A percentile compares a stretch with the other conserved stretches of the same genome.
Evolutionary conservation across 257 asterid species (phyloP).

Genomic region (Fraxinus americana): DNA sequence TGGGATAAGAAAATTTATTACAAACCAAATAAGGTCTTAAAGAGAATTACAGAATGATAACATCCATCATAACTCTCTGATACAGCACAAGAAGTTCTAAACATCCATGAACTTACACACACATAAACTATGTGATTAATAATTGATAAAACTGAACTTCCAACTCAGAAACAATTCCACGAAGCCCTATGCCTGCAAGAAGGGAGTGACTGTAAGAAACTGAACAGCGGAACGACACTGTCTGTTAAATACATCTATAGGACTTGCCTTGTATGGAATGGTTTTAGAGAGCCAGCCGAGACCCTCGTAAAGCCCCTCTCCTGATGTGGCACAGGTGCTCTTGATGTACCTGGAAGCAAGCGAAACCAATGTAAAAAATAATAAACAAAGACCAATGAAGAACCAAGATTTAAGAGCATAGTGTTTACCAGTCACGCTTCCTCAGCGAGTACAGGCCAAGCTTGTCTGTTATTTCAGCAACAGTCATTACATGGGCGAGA

Average conservation of each 20-base stretch:
- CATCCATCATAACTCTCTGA: background rate
- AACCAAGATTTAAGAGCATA: background rate
- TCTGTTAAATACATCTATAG: background rate
- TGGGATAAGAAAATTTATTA: background rate
- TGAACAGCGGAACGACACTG: background rate
- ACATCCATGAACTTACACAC: background rate
- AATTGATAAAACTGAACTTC: no score
- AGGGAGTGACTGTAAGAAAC: background rate
- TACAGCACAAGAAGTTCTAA: background rate
- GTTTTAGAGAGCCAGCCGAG: conserved; percentile 60
- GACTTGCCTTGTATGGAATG: conserved; percentile 45
- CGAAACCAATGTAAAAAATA: background rate
- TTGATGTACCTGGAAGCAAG: conserved; percentile 45
- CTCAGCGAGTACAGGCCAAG: conserved; percentile 18
- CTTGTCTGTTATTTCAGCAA: conserved; percentile 19
- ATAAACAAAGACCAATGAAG: background rate
- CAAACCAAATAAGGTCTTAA: background rate
- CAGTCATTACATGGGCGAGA: conserved; percentile 23
- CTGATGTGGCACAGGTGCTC: conserved; percentile 58
- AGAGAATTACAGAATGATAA: background rate
- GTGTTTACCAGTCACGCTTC: conserved; percentile 7
- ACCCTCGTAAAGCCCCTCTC: conserved; percentile 60
- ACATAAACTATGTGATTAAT: background rate
- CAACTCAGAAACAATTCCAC: background rate
- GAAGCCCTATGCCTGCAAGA: conserved; percentile 1